Evolutionary conservation across 2,329 filamentous ascomycete species (phyloP), one percentile per base, ranked within the genome.

Genomic region (Cladophialophora psammophila): DNA sequence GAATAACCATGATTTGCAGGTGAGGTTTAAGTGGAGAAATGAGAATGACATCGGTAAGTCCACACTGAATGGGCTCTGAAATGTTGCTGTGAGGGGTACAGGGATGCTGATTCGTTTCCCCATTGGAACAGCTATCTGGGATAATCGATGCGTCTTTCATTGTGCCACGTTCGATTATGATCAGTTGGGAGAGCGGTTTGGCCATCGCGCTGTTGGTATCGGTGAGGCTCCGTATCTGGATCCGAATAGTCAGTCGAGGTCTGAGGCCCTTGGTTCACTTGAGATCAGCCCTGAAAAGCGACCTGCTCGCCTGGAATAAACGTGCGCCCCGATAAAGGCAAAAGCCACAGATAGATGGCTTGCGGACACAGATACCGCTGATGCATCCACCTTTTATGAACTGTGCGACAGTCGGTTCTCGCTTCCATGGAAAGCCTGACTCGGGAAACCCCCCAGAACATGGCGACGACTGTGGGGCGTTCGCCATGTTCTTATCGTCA

Each of bases 1-100:
- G 0, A 77, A 83, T 62, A 85, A 83, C 71, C 84, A 85, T 71
- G 83, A 85, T 68, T 69, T 84, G 63, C 82, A 84, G 69, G 82
- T 85, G 4, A 71, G 84, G 15, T 79, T 82, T 69, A 78, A 80
- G 69, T 86, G 83, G 84, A 76, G 78, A 73, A 82, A 82, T 66
- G 68, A 75, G 69, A 83, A 85, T 67, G 82, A 84, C 72, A 76
- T 84, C 72, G 73, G 80, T 77, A 69, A 72, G 77, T 64, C 5
- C 31, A 15, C 8, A 26, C 26, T 26, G 26, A 26, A 26, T 56
- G 18, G 2, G 10, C 20, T 34, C 48, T 54, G 35, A 18, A 18
- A 5, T 48, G 7, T 48, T 7, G 42, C n/a, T 20, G 10, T 26
- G n/a, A 12, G 26, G 18, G 18, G 18, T 5, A 0, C 18, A 32